phyloP scores from a whole-genome alignment of 2,329 filamentous ascomycete genomes.

The Botryotinia narcissicola region DNA sequence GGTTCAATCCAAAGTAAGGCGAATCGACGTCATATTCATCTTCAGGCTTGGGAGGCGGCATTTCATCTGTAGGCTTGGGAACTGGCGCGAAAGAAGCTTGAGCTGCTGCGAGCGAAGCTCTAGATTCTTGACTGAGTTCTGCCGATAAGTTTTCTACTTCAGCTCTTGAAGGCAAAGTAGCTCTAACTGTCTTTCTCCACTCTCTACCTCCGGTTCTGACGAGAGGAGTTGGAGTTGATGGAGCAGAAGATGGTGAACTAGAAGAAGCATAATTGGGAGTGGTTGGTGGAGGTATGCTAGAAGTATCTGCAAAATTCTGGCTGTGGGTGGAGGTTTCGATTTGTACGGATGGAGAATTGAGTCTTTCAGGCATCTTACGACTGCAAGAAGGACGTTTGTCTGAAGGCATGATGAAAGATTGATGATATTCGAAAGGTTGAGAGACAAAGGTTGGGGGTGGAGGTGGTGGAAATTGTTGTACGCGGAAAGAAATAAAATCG shows the following conservation, averaged over 20 bases:
- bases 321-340: not conserved
- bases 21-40: not conserved
- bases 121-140: not conserved
- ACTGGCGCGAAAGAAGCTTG: not conserved
- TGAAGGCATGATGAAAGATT: not conserved
- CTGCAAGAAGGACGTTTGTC: not conserved
- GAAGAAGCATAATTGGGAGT: not conserved
- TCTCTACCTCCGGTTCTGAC: not conserved
- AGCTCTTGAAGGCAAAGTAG: not conserved
- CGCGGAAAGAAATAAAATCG: not conserved
- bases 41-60: not conserved
- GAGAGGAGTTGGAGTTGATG: not conserved
- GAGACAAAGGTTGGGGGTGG: not conserved
- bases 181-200: not conserved
- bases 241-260: not conserved
- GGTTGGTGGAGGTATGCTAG: not conserved
- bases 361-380: not conserved
- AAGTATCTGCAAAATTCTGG: not conserved
- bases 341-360: not conserved
- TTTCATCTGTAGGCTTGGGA: no score
- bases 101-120: no score
- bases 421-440: no score
- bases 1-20: not conserved
- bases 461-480: not conserved
- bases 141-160: accelerated